Percentiles rank a stretch among this genome's conserved stretches.
phyloP scores from a whole-genome alignment of 352 stramenopile species.

The Pythium vanterpoolii region DNA sequence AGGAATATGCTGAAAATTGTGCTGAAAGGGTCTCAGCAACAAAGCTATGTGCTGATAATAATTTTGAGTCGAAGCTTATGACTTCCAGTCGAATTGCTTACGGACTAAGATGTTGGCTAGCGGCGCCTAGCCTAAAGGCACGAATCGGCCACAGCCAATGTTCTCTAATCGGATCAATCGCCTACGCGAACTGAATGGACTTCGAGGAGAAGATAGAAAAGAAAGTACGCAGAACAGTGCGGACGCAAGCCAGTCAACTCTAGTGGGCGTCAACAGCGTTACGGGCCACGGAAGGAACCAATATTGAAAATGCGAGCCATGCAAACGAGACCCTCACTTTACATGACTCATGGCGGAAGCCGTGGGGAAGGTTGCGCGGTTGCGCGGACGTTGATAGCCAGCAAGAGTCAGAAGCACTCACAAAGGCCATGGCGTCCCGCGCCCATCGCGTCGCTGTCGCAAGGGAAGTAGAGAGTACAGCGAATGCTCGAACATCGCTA shows the following conservation, averaged over 20 bases:
- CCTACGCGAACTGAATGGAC: slow-evolving; percentile 1
- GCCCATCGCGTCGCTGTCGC: neutral
- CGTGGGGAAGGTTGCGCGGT: neutral
- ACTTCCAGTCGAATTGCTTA: no score
- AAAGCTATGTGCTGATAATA: no score
- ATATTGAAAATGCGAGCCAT: neutral
- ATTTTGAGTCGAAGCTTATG: no score
- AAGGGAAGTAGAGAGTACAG: neutral
- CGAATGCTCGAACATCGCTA: neutral
- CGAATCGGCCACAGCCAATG: slow-evolving; percentile 7
- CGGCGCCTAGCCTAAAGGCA: no score
- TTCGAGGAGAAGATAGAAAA: neutral
- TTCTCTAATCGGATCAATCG: neutral
- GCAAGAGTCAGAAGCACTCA: neutral
- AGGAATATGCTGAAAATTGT: neutral
- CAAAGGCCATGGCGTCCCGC: neutral
- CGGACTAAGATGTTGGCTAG: no score
- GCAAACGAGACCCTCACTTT: neutral
- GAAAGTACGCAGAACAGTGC: slow-evolving; percentile 12
- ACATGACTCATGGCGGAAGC: neutral
- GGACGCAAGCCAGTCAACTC: neutral
- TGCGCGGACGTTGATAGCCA: neutral
- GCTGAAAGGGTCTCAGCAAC: no score
- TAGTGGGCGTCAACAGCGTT: neutral
- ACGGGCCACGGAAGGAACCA: neutral